Evolutionary conservation across 163 green algal species (phyloP).

Genomic region (Volvox carteri): DNA sequence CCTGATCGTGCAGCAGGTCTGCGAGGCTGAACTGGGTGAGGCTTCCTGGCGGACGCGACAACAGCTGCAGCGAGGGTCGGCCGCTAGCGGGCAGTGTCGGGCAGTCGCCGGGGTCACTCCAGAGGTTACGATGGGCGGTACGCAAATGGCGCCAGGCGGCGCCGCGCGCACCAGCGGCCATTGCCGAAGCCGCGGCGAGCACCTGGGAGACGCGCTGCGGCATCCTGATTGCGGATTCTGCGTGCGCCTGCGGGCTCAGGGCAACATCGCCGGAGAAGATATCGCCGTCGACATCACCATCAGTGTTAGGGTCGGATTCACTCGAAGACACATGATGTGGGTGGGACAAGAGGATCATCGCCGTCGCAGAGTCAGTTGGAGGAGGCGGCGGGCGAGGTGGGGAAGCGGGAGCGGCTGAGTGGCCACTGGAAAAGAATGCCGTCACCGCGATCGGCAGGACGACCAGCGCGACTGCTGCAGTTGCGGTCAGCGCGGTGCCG

Average conservation of each 20-base stretch:
- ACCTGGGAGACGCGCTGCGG: constrained; percentile 1
- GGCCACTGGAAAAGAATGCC: neutral
- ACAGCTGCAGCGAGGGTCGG: neutral
- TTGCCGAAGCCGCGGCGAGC: neutral
- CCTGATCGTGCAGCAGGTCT: neutral
- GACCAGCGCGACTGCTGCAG: neutral
- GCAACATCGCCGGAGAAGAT: neutral
- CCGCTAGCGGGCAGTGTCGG: neutral
- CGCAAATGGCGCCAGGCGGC: constrained; percentile 9
- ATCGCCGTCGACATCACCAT: neutral
- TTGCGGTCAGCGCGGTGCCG: neutral
- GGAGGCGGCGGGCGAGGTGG: too few relatives aligned
- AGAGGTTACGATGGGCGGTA: neutral
- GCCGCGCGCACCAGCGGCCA: neutral
- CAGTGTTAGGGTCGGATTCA: neutral
- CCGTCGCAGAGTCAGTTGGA: too few relatives aligned
- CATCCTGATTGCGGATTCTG: neutral
- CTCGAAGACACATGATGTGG: too few relatives aligned
- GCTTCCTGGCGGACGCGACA: neutral
- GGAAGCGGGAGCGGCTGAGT: neutral
- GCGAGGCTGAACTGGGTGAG: neutral
- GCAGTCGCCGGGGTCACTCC: neutral
- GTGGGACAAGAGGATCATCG: too few relatives aligned
- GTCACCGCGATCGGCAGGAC: neutral
- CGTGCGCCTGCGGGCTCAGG: neutral